A percentile compares a stretch with the other conserved stretches of the same genome.
Evolutionary conservation across 257 asterid species (phyloP).

Genomic region (Paraleonurus japonicus): DNA sequence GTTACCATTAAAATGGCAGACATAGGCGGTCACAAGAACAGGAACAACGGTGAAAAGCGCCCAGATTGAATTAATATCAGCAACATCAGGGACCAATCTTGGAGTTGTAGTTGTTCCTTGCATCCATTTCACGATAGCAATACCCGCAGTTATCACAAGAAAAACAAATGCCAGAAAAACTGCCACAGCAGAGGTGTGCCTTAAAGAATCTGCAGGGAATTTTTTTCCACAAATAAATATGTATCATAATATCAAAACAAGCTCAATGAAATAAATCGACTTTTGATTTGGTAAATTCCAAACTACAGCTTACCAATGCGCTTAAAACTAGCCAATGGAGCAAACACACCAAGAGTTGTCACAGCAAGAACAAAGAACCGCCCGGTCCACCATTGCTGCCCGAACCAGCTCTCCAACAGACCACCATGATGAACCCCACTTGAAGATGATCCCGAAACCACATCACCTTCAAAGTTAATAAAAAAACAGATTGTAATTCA

Average conservation of each 20-base stretch:
- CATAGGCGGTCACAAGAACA: constrained; percentile 53
- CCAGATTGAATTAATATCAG: constrained; percentile 47
- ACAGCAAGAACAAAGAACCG: constrained; percentile 44
- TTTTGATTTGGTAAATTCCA: too few species aligned
- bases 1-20: constrained; percentile 68
- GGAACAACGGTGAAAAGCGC: constrained; percentile 66
- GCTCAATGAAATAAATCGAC: too few species aligned
- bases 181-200: constrained; percentile 56
- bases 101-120: constrained; percentile 39
- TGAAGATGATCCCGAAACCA: constrained; percentile 53
- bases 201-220: constrained; percentile 47
- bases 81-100: constrained; percentile 40
- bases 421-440: constrained; percentile 55
- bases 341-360: constrained; percentile 40
- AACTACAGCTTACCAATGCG: constrained; percentile 38
- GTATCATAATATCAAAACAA: not conserved
- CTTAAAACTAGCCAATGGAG: constrained; percentile 49
- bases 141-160: constrained; percentile 41
- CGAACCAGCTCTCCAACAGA: constrained; percentile 60
- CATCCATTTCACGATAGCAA: constrained; percentile 36
- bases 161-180: constrained; percentile 49
- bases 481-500: not conserved
- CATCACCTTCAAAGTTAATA: constrained; percentile 47
- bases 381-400: constrained; percentile 60
- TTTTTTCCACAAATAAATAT: not conserved